Percentiles rank a stretch among this genome's conserved stretches.
Evolutionary conservation across 2,329 filamentous ascomycete species (phyloP).

Genomic region (Venturia oleaginea): DNA sequence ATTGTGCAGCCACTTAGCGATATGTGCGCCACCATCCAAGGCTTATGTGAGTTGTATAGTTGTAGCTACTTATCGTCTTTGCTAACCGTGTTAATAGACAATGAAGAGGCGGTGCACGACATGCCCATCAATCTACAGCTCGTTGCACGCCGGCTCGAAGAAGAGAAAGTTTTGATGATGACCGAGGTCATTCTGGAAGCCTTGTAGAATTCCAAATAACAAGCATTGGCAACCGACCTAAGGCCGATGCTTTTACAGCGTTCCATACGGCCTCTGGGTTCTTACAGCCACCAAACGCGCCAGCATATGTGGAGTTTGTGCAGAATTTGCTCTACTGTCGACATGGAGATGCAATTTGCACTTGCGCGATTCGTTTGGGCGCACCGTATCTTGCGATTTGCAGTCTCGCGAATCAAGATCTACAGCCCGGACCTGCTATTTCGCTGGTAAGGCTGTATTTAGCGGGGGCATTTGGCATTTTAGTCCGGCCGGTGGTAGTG

Average conservation of each 20-base stretch:
- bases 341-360: background rate
- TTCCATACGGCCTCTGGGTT: background rate
- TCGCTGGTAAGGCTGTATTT: background rate
- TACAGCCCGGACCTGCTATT: background rate
- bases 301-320: background rate
- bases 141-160: conserved; percentile 31
- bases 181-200: conserved; percentile 27
- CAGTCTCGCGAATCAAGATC: background rate
- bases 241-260: background rate
- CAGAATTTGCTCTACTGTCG: too few species aligned
- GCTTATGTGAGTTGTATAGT: conserved; percentile 29
- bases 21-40: conserved; percentile 30
- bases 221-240: background rate
- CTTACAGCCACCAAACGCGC: background rate
- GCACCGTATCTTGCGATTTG: background rate
- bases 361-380: background rate
- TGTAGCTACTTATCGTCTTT: background rate
- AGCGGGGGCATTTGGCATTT: too few species aligned
- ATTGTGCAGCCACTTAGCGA: conserved; percentile 24
- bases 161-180: conserved; percentile 35
- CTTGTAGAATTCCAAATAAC: conserved; percentile 6
- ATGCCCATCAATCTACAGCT: conserved; percentile 36
- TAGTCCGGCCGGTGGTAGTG: too few species aligned
- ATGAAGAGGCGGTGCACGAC: conserved; percentile 31
- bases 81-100: conserved; percentile 21